Percentiles rank a stretch among this genome's conserved stretches.
Evolutionary conservation across 2,329 filamentous ascomycete species (phyloP).

Genomic region (Pestalotiopsis sp.): DNA sequence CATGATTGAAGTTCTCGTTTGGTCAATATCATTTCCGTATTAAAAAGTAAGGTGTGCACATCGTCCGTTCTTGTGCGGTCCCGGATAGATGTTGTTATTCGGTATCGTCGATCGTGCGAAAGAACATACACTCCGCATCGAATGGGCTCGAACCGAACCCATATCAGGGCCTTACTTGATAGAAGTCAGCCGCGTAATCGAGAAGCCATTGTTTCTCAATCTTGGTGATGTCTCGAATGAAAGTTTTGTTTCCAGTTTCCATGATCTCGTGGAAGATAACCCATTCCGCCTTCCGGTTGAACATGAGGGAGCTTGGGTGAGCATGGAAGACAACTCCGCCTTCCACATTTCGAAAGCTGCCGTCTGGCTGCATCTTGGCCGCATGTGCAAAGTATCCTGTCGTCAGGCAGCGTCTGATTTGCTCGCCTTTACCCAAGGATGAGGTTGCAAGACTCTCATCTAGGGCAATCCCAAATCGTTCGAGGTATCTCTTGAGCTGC

Average conservation of each 20-base stretch:
- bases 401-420: constrained; percentile 83
- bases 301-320: constrained; percentile 92
- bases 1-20: background rate
- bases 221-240: constrained; percentile 89
- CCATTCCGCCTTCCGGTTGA: constrained; percentile 96
- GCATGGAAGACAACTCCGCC: constrained; percentile 79
- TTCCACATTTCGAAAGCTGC: constrained; percentile 84
- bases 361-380: constrained; percentile 91
- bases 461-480: constrained; percentile 76
- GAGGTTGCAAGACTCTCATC: constrained; percentile 61
- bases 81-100: background rate
- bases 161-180: constrained; percentile 54
- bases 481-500: constrained; percentile 85
- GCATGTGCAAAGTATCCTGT: constrained; percentile 92
- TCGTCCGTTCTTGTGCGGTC: background rate
- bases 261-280: constrained; percentile 93
- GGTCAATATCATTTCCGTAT: background rate
- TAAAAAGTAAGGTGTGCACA: background rate
- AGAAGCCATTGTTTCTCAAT: constrained; percentile 91
- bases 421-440: constrained; percentile 58
- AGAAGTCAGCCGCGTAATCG: constrained; percentile 86
- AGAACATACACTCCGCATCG: background rate
- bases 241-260: constrained; percentile 86
- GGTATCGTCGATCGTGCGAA: background rate
- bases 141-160: background rate